A percentile compares a stretch with the other conserved stretches of the same genome.
Evolutionary conservation across 352 stramenopile species (phyloP).

Genomic region (Pythium biforme): DNA sequence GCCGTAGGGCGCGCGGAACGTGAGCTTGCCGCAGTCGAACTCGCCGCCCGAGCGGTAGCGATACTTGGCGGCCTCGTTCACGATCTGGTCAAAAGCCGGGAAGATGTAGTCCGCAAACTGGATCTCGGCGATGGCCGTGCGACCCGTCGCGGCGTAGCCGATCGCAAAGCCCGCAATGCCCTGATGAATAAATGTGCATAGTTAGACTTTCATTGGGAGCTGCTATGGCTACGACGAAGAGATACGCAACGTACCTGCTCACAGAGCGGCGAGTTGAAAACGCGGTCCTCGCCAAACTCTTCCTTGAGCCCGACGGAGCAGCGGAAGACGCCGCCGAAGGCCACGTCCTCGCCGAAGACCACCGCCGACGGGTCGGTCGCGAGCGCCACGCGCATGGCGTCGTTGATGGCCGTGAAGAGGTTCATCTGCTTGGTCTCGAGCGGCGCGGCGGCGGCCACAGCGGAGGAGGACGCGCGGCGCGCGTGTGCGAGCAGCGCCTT

Average conservation of each 20-base stretch:
- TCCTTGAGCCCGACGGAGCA: conserved; percentile 94
- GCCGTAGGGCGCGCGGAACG: conserved; percentile 94
- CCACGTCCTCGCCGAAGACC: conserved; percentile 98
- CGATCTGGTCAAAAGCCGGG: conserved; percentile 95
- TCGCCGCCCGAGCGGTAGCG: conserved; percentile 97
- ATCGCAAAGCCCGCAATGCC: conserved; percentile 95
- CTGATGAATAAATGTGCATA: too few relatives aligned
- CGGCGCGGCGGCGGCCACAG: conserved; percentile 5
- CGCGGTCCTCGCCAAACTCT: conserved; percentile 92
- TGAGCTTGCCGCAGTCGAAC: conserved; percentile 97
- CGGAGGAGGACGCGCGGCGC: conserved; percentile 12
- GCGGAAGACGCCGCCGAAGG: conserved; percentile 98
- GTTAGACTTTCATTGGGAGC: too few relatives aligned
- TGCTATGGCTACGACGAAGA: background rate
- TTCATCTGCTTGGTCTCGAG: conserved; percentile 85
- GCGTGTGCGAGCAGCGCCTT: conserved; percentile 13
- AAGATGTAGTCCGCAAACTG: conserved; percentile 99
- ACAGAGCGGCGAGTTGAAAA: conserved; percentile 97
- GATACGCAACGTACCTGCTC: conserved; percentile 77
- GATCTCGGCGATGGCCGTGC: conserved; percentile 98
- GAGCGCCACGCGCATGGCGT: conserved; percentile 88
- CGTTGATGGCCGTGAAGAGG: conserved; percentile 92
- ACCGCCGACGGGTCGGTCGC: conserved; percentile 89
- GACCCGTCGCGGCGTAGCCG: conserved; percentile 95
- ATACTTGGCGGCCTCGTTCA: conserved; percentile 99